Evolutionary conservation across 2,329 filamentous ascomycete genomes (phyloP), one percentile per base, ranked within the genome.

Genomic region (Diaporthe caulivora): DNA sequence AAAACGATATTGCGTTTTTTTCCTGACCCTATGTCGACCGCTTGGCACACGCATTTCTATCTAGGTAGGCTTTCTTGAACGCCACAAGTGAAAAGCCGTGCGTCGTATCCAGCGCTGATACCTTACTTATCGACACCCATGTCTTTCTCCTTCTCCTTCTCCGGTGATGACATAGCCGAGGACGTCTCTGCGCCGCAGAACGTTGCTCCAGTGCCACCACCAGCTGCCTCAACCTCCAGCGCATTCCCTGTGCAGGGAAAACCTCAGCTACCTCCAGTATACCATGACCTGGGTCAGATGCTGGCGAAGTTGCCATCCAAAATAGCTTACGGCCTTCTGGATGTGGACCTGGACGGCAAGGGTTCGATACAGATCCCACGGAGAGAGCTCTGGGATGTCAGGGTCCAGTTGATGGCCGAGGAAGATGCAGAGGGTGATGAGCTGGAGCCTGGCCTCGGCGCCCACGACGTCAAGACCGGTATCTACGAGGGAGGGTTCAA

Each of bases 401-500:
- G 93, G 44, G 87, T 95, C 49, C 94, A 97, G 84, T 85, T 97
- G 73, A 95, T 96, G 92, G 93, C 93, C 31, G 91, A 92, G 80
- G 90, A 91, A 51, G 90, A 89, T 53, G 84, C 83, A 73, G 79
- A 82, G 57, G 79, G 76, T 21, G 76, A 76, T 26, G 85, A 88
- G 70, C 79, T 83, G 9, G 82, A 83, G 31, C 80, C 88, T 34
- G 87, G 88, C 1, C 84, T 94, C 47, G 92, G 90, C 51, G 87
- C 88, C 75, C 91, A 93, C 76, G 94, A 97, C 82, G 92, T 97
- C 76, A 93, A 91, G 81, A 93, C 93, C 71, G 94, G 94, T 68
- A 90, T 96, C 74, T 97, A 97, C 82, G 94, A 97, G 83, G 94
- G 94, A 72, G 94, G 94, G 31, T 95, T 96, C 85, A 97, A 97